Conservation (phyloP, 345 rosid species). For the Conringia planisiliqua region DNA sequence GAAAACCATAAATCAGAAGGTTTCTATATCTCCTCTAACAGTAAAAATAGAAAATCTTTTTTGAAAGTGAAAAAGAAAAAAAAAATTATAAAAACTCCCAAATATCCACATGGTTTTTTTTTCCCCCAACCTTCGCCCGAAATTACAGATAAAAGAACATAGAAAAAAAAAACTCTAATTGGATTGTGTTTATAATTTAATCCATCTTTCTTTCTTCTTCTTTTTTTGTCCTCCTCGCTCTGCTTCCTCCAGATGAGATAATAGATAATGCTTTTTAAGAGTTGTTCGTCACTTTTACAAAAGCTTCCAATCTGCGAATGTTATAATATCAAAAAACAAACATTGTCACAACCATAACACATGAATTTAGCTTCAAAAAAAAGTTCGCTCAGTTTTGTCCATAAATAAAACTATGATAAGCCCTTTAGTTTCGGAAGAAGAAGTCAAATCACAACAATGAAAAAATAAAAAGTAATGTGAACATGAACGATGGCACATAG, state of each 20-base stretch:
- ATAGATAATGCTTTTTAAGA: neutral
- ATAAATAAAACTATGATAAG: too few relatives aligned
- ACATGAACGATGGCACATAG: neutral
- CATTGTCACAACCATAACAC: neutral
- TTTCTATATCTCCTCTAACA: conserved; percentile 9
- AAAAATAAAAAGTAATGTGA: neutral
- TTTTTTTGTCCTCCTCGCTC: neutral
- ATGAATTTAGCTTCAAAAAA: neutral
- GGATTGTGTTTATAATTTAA: conserved; percentile 7
- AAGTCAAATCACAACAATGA: neutral
- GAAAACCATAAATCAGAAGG: neutral
- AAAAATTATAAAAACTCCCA: neutral
- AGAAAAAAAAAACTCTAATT: neutral
- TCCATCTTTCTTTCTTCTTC: neutral
- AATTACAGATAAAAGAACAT: conserved; percentile 1
- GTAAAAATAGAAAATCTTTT: neutral
- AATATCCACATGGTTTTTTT: conserved; percentile 17
- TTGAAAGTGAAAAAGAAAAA: neutral
- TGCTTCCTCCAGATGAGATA: neutral
- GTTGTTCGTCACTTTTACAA: neutral
- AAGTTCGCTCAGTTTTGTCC: too few relatives aligned
- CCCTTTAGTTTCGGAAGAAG: neutral
- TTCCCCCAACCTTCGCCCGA: neutral
- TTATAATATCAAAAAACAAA: neutral
- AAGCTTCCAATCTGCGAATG: conserved; percentile 24